Base-by-base conservation (phyloP, 805 yeast genomes). In the Saccharomyces kudriavzevii region DNA sequence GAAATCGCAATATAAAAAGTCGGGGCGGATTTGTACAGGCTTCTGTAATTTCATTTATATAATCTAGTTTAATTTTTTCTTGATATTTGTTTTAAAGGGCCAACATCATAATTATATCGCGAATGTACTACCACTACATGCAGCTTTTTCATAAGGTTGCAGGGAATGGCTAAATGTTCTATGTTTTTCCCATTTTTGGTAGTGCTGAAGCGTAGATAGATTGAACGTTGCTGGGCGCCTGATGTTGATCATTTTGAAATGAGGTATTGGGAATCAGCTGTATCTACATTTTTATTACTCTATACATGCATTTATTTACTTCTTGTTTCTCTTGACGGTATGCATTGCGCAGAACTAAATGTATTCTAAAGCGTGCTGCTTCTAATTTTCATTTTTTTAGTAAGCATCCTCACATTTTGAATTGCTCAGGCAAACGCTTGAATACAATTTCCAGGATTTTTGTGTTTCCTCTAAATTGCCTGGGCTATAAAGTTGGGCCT, bases 161-260 rank as follows among this genome's bases (percentile, higher is more conserved):
- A 49, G 58, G 55, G 54, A 45, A 40, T 40, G 60, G 52, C 52
- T 56, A 59, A 53, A 47, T 50, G 47, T 49, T 49, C 56, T 45
- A 58, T 55, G 49, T 56, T 55, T 52, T 50, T 50, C 56, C 54
- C 52, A 30, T 52, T 54, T 54, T 47, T 52, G 54, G 52, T 49
- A 26, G 50, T 53, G 56, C 54, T 59, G 49, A 52, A 64, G 70
- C 67, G 70, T 65, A 67, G 70, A 68, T 47, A 30, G 57, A 62
- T 54, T 35, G 72, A 65, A 58, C 73, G 72, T 70, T 70, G 70
- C 73, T 70, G 74, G 74, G 74, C 74, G 71, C 74, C 74, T 60
- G 69, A 60, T 65, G 66, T 68, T 70, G 74, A 70, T 59, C 56
- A 45, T 51, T 53, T 52, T 57, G 59, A 57, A 26, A 49, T 67